A percentile compares a stretch with the other conserved stretches of the same genome.
Conservation (phyloP, 2,329 filamentous ascomycete species). For the Chrysoporthe austroafricana region DNA sequence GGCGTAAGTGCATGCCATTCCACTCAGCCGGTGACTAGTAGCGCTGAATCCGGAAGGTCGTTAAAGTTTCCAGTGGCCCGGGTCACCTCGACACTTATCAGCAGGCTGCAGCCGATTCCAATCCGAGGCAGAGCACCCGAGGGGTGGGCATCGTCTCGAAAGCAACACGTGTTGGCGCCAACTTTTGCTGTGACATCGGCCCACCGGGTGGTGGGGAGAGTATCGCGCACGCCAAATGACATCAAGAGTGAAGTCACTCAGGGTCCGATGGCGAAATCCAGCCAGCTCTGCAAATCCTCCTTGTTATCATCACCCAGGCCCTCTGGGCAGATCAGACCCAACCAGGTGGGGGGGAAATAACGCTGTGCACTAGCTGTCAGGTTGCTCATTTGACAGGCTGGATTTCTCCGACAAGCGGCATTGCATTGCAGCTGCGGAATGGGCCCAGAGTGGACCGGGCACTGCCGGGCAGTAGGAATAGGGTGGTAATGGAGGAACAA, state of each 20-base stretch:
- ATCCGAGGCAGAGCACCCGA: constrained; percentile 14
- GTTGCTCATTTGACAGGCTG: constrained; percentile 1
- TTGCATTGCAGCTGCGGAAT: constrained; percentile 16
- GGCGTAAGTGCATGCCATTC: neutral
- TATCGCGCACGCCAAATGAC: constrained; percentile 15
- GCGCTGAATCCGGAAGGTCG: constrained; percentile 23
- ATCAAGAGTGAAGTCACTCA: constrained; percentile 20
- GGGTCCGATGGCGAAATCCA: neutral
- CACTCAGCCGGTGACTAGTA: constrained; percentile 18
- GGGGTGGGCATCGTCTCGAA: neutral
- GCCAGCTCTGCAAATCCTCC: constrained; percentile 15
- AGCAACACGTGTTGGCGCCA: neutral
- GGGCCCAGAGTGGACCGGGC: constrained; percentile 4
- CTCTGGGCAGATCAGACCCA: constrained; percentile 3
- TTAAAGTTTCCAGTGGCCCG: constrained; percentile 25
- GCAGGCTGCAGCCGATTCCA: constrained; percentile 14
- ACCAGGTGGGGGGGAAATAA: neutral
- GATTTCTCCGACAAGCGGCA: constrained; percentile 10
- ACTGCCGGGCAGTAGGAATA: neutral
- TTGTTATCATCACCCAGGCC: neutral
- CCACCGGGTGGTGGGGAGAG: constrained; percentile 6
- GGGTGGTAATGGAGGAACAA: neutral
- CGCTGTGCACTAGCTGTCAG: neutral
- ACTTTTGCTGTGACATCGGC: constrained; percentile 13
- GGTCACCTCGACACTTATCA: constrained; percentile 25